Base-by-base conservation (phyloP, 1,284 basidiomycete genomes). In the Apiotrichum akiyoshidainum region DNA sequence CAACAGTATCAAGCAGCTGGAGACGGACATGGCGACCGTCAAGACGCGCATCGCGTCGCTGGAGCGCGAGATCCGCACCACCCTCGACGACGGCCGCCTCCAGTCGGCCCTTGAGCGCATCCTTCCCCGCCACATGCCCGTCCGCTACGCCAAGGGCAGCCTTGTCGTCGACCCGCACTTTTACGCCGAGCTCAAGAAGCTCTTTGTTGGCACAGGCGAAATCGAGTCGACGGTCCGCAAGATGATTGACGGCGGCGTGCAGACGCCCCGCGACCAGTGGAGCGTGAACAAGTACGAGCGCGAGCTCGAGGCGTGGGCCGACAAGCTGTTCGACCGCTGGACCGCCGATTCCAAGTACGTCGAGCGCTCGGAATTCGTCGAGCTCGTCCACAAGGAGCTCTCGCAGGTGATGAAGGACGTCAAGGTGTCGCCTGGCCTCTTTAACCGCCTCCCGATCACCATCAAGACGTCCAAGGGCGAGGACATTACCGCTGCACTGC, bases 381-480 rank as follows among this genome's bases (percentile, higher is more conserved):
- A 64, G 37, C 40, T 69, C 17, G 52, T 78, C 10, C 65, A 74
- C 41, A 39, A 52, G 19, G 59, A 58, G 51, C 50, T 60, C 11
- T 14, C 45, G 21, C 21, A 31, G 7, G 37, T 59, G 17, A 40
- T 35, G 37, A 80, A 73, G 51, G 50, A 66, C 62, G 19, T 78
- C 76, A 50, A 50, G 48, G 48, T 50, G 12, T 39, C 48, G n/a
- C 48, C 48, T n/a, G 48, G 48, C 11, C n/a, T 40, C 35, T 7
- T 50, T 11, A 12, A 21, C 13, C n/a, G n/a, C 8, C 5, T 35
- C 3, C 48, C 48, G 7, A 52, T 70, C 79, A 86, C 80, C 11
- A 86, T 91, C 81, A 89, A 87, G 71, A 83, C 87, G 2, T 76
- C 82, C 21, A 87, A 90, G 61, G 89, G 89, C 1, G 84, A 87